phyloP scores from a whole-genome alignment of 805 yeast genomes.

The Yarrowia keelungensis region DNA sequence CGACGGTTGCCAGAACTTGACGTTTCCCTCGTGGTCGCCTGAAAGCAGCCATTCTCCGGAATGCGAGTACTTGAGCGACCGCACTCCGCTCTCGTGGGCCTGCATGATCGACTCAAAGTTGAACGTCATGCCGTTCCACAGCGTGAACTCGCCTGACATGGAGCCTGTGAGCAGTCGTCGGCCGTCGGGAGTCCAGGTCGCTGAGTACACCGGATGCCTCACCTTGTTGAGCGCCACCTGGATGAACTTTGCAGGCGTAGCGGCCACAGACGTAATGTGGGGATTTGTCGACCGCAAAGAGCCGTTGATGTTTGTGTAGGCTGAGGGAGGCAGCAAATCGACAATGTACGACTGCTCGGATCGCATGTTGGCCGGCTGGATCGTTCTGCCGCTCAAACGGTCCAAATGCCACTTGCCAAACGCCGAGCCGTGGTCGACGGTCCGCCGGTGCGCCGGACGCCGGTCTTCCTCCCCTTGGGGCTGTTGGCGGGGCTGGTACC shows the following conservation, averaged over 20 bases:
- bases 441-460: conserved; percentile 59
- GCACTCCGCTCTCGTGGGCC: conserved; percentile 92
- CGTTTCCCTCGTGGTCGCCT: conserved; percentile 89
- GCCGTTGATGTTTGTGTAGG: conserved; percentile 51
- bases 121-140: conserved; percentile 96
- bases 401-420: conserved; percentile 67
- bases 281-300: conserved; percentile 44
- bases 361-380: conserved; percentile 52
- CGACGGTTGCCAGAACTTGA: conserved; percentile 98
- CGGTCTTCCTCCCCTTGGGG: conserved; percentile 42
- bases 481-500: conserved; percentile 37
- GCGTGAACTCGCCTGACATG: conserved; percentile 92
- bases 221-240: conserved; percentile 92
- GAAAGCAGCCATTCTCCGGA: conserved; percentile 93
- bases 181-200: conserved; percentile 98
- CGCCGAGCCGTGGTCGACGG: conserved; percentile 79
- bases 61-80: conserved; percentile 80
- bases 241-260: conserved; percentile 68
- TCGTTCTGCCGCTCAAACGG: conserved; percentile 49
- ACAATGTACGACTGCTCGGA: conserved; percentile 74
- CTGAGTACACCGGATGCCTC: conserved; percentile 85
- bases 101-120: conserved; percentile 98
- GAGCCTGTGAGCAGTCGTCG: conserved; percentile 87
- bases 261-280: conserved; percentile 23
- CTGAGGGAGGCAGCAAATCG: conserved; percentile 66